phyloP scores from a whole-genome alignment of 108 stramenopile genomes.

The Skeletonema costatum region DNA sequence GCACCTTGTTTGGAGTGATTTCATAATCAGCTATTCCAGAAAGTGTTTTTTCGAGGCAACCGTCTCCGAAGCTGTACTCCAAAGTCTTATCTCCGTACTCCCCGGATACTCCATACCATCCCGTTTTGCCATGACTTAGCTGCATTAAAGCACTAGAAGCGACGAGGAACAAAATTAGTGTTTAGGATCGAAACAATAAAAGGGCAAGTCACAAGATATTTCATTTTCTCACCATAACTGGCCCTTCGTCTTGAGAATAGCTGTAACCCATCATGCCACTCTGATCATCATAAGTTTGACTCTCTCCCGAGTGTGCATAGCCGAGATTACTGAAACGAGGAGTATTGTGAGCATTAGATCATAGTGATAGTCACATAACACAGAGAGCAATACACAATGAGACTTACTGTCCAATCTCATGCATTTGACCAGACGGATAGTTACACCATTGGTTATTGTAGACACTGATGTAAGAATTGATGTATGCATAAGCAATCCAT shows the following conservation, averaged over 20 bases:
- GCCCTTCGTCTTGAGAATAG: neutral
- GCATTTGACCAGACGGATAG: conserved; percentile 13
- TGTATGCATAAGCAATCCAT: conserved; percentile 32
- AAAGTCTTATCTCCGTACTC: neutral
- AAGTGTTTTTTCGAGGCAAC: conserved; percentile 6
- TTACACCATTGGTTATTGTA: conserved; percentile 62
- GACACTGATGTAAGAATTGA: conserved; percentile 36
- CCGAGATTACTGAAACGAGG: conserved; percentile 12
- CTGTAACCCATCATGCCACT: conserved; percentile 2
- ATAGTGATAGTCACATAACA: too few relatives aligned
- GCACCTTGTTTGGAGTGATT: conserved; percentile 20
- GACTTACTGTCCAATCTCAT: conserved; percentile 45
- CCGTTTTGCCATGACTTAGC: conserved; percentile 37
- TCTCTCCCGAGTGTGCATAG: conserved; percentile 37
- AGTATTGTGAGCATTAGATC: too few relatives aligned
- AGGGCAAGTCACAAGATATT: too few relatives aligned
- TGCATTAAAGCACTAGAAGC: conserved; percentile 29
- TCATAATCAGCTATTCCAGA: conserved; percentile 42
- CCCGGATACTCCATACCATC: conserved; percentile 29
- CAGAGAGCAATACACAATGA: too few relatives aligned
- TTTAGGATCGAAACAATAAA: neutral
- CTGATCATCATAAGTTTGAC: conserved; percentile 10
- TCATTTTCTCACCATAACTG: neutral
- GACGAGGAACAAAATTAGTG: neutral
- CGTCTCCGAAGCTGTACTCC: neutral